A percentile compares a stretch with the other conserved stretches of the same genome.
Conservation (phyloP, 2,329 filamentous ascomycete species). For the Xylariaceae sp. region DNA sequence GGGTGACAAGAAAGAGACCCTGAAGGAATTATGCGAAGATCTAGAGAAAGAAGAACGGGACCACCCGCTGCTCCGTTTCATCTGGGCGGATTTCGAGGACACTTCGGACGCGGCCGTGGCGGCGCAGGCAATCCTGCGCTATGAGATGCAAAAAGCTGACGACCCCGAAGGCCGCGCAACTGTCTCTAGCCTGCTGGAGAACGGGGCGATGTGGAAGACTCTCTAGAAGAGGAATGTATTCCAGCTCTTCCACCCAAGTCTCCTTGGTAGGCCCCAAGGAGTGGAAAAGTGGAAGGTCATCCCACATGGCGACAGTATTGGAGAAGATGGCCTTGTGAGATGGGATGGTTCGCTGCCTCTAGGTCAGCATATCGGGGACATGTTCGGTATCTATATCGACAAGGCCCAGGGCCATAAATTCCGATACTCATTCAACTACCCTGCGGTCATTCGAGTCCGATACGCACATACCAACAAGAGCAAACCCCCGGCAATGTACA, state of each 20-base stretch:
- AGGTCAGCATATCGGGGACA: background rate
- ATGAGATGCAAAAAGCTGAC: background rate
- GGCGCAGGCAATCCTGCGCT: background rate
- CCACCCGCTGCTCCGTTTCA: background rate
- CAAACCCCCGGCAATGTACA: background rate
- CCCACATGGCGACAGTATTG: background rate
- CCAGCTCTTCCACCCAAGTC: background rate
- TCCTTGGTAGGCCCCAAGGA: background rate
- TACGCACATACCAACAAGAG: background rate
- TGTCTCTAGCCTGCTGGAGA: background rate
- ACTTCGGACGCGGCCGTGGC: background rate
- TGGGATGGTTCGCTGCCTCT: background rate
- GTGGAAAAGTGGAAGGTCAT: background rate
- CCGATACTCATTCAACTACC: background rate
- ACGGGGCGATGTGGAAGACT: background rate
- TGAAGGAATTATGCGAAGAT: too few relatives aligned
- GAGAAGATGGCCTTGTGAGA: conserved; percentile 1
- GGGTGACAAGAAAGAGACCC: too few relatives aligned
- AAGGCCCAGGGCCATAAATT: background rate
- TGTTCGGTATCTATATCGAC: background rate
- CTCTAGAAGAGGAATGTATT: background rate
- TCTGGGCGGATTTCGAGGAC: conserved; percentile 4
- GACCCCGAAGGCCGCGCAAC: background rate
- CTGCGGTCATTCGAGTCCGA: conserved; percentile 8
- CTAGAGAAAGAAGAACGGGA: background rate